Evolutionary conservation across 345 rosid species (phyloP), one percentile per base, ranked within the genome.

Genomic region (Boechera retrofracta): DNA sequence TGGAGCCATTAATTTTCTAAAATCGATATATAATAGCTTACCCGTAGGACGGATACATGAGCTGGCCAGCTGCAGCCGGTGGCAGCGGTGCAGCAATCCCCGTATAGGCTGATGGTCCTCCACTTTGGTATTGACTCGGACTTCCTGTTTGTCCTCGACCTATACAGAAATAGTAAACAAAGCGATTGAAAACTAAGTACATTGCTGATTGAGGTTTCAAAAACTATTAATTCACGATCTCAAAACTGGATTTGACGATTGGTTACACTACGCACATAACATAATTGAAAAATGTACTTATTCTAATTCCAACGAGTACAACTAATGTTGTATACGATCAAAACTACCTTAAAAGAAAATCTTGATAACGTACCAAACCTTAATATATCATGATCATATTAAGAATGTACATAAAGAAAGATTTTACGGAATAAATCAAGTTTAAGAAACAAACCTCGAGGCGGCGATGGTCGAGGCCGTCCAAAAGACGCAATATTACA

Each of bases 401-500:
- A 49, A 48, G 33, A 32, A 63, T 28, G 11, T n/a, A 6, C 47
- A 26, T 49, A 13, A 32, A 10, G 24, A 2, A 42, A 61, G 13
- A 64, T 5, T 21, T 28, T 4, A 73, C 16, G 33, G 56, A 8
- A 21, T 44, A 21, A 21, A 26, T 41, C 5, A 47, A 36, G 52
- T 47, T 44, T 2, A 45, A 35, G 24, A 16, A 35, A 60, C 16
- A 66, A 54, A 91, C 97, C 98, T 91, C 92, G 82, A 4, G 98
- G 94, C 3, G 98, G 93, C 4, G 97, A 89, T 67, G 89, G 89
- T 69, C 96, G 84, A 18, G 98, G 89, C 79, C 94, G 86, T 59
- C 98, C 96, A 26, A 88, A 82, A 7, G 98, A 87, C 52, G 98
- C 97, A 62, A 94, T 91, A 69, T 94, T 94, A 71, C 98, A 94